phyloP scores from a whole-genome alignment of 495 filamentous ascomycete species.

The Penicillium ochrochloron region DNA sequence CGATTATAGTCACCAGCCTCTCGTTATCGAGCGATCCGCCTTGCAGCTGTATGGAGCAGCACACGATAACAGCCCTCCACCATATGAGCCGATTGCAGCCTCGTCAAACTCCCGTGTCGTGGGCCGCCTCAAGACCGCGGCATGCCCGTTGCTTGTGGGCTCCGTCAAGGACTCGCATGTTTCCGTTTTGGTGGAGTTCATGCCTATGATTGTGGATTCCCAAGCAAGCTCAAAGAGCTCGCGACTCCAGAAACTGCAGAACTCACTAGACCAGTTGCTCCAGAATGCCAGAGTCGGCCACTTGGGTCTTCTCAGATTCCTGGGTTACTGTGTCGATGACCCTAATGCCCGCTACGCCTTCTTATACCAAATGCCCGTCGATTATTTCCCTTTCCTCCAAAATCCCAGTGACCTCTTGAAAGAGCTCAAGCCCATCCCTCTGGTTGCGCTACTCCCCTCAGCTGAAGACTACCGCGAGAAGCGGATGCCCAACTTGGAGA shows the following conservation, averaged over 20 bases:
- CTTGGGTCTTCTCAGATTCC: slow-evolving; percentile 67
- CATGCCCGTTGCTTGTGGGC: slow-evolving; percentile 38
- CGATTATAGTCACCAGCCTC: slow-evolving; percentile 28
- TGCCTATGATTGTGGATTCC: slow-evolving; percentile 47
- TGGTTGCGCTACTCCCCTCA: slow-evolving; percentile 55
- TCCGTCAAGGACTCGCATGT: slow-evolving; percentile 47
- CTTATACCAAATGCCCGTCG: slow-evolving; percentile 79
- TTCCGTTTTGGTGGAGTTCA: slow-evolving; percentile 52
- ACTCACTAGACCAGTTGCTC: slow-evolving; percentile 49
- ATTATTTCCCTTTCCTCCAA: slow-evolving; percentile 51
- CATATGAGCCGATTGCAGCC: slow-evolving; percentile 51
- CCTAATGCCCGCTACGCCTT: slow-evolving; percentile 77
- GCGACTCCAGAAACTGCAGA: slow-evolving; percentile 46
- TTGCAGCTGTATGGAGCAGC: slow-evolving; percentile 48
- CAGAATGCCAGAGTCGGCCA: slow-evolving; percentile 60
- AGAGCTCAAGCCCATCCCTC: slow-evolving; percentile 47
- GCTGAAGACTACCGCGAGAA: slow-evolving; percentile 47
- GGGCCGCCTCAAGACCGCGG: slow-evolving; percentile 49
- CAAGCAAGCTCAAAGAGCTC: slow-evolving; percentile 35
- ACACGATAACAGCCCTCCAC: slow-evolving; percentile 51
- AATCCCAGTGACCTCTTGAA: slow-evolving; percentile 50
- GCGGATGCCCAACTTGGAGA: slow-evolving; percentile 66
- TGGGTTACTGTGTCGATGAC: slow-evolving; percentile 87
- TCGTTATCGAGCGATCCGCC: slow-evolving; percentile 49
- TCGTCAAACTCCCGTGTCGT: slow-evolving; percentile 53